Evolutionary conservation across 2,329 filamentous ascomycete species (phyloP).

Genomic region (Tolypocladium tundrense): DNA sequence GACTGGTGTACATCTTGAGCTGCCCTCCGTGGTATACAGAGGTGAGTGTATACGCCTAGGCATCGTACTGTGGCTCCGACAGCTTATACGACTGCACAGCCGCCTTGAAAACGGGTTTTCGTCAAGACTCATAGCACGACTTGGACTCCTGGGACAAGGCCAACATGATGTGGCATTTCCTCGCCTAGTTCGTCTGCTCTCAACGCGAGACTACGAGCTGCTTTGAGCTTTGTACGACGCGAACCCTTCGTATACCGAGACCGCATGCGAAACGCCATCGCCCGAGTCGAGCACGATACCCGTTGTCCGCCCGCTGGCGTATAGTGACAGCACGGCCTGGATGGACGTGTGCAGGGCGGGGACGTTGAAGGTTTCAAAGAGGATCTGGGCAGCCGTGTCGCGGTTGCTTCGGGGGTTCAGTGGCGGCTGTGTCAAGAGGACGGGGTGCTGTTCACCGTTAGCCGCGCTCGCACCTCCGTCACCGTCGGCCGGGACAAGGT

Average conservation of each 20-base stretch:
- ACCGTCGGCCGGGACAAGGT: background rate
- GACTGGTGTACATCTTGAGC: no score
- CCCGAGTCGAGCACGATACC: conserved; percentile 93
- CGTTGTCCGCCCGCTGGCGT: conserved; percentile 90
- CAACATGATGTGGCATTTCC: no score
- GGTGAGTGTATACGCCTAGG: no score
- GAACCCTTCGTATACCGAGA: conserved; percentile 96
- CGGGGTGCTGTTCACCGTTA: conserved; percentile 59
- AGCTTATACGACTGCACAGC: no score
- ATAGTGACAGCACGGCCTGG: conserved; percentile 90
- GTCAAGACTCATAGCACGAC: no score
- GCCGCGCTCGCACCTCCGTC: background rate
- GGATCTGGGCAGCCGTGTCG: conserved; percentile 90
- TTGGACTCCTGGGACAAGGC: no score
- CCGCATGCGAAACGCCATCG: conserved; percentile 92
- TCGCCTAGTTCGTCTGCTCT: no score
- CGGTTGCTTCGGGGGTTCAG: conserved; percentile 92
- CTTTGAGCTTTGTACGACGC: conserved; percentile 28
- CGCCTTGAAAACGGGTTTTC: no score
- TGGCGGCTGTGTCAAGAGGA: conserved; percentile 90
- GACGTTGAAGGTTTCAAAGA: conserved; percentile 98
- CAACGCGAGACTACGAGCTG: no score
- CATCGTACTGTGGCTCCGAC: no score
- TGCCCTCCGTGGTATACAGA: no score
- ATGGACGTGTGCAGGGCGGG: conserved; percentile 94